Percentiles rank a stretch among this genome's conserved stretches.
Evolutionary conservation across 2,329 filamentous ascomycete genomes (phyloP).

Genomic region (Alternaria gaisen): DNA sequence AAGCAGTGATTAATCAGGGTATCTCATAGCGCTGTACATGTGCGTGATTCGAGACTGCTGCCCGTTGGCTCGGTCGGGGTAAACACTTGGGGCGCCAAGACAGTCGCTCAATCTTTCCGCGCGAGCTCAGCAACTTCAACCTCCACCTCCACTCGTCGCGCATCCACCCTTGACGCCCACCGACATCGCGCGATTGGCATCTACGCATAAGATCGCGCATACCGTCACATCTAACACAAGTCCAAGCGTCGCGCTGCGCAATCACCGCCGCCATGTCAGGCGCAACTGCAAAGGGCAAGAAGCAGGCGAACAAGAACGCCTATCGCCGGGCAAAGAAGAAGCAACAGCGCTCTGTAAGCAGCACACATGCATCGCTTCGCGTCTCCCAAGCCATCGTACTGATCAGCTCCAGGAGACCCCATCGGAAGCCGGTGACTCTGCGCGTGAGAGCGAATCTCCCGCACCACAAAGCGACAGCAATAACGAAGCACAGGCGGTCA

Average conservation of each 20-base stretch:
- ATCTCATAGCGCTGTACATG: neutral
- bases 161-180: constrained; percentile 4
- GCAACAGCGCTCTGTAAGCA: constrained; percentile 74
- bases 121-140: constrained; percentile 17
- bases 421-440: constrained; percentile 44
- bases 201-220: neutral
- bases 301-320: constrained; percentile 92
- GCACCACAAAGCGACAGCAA: constrained; percentile 44
- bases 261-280: constrained; percentile 38
- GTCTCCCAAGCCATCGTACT: constrained; percentile 17
- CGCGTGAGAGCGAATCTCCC: constrained; percentile 51
- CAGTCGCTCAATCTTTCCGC: constrained; percentile 19
- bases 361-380: neutral
- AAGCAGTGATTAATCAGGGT: neutral
- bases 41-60: neutral
- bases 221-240: neutral
- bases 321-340: constrained; percentile 94
- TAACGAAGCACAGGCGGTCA: constrained; percentile 51
- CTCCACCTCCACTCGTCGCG: constrained; percentile 4
- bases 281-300: constrained; percentile 39
- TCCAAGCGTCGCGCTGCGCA: constrained; percentile 18
- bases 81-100: constrained; percentile 9
- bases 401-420: constrained; percentile 46
- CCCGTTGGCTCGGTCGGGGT: neutral
- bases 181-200: constrained; percentile 4